phyloP scores from a whole-genome alignment of 2,329 filamentous ascomycete species.

The Botryotinia globosa region DNA sequence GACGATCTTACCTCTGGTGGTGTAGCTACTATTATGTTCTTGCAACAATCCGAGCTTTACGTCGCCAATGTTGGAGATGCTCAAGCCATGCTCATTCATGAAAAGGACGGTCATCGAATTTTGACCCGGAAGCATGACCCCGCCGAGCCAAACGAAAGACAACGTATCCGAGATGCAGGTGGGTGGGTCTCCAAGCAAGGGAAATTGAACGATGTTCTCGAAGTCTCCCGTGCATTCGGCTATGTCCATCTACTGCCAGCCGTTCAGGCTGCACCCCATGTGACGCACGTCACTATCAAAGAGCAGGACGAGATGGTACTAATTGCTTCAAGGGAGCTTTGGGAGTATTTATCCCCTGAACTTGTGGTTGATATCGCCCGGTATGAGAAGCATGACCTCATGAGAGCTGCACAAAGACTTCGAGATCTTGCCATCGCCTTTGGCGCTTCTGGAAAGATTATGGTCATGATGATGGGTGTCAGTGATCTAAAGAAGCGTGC shows the following conservation, averaged over 20 bases:
- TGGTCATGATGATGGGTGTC: conserved; percentile 98
- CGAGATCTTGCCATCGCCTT: conserved; percentile 94
- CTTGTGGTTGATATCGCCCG: conserved; percentile 89
- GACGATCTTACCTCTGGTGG: conserved; percentile 89
- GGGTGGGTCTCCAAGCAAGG: conserved; percentile 95
- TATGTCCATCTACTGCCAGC: conserved; percentile 91
- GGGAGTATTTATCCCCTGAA: conserved; percentile 89
- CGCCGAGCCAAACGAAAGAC: conserved; percentile 77
- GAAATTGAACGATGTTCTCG: conserved; percentile 84
- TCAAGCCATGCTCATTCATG: conserved; percentile 91
- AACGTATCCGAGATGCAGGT: conserved; percentile 88
- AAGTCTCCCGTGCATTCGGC: conserved; percentile 92
- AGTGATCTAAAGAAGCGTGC: conserved; percentile 86
- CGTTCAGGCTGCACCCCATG: conserved; percentile 85
- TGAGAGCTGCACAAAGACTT: conserved; percentile 92
- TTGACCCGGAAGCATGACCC: conserved; percentile 92
- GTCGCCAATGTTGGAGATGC: conserved; percentile 95
- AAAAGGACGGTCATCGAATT: conserved; percentile 77
- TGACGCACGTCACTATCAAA: conserved; percentile 72
- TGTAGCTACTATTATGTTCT: conserved; percentile 86
- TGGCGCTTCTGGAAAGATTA: conserved; percentile 89
- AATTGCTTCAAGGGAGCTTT: conserved; percentile 86
- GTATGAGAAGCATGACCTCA: conserved; percentile 82
- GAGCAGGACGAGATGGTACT: conserved; percentile 93
- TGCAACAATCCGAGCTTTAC: conserved; percentile 86